phyloP scores from a whole-genome alignment of 441 rosid species.

The Gossypium davidsonii region DNA sequence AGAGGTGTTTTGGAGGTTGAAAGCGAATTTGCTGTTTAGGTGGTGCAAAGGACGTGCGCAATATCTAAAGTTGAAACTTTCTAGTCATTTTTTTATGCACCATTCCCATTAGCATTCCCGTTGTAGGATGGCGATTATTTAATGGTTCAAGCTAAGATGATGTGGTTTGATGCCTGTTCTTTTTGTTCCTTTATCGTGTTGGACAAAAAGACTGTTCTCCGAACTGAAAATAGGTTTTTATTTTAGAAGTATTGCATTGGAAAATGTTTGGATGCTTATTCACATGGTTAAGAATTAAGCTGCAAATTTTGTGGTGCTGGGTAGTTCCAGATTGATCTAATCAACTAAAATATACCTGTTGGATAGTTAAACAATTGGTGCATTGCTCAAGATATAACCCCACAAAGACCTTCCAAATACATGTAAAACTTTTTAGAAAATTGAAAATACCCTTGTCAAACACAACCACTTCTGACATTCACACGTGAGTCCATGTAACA shows the following conservation, averaged over 20 bases:
- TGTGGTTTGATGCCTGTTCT: background rate
- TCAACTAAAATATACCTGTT: background rate
- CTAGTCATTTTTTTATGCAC: background rate
- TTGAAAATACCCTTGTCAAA: background rate
- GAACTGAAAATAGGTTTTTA: background rate
- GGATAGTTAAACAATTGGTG: background rate
- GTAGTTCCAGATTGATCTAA: background rate
- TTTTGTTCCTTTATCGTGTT: too few species aligned
- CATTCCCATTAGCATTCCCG: background rate
- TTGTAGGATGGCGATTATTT: background rate
- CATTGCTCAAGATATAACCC: background rate
- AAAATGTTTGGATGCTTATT: background rate
- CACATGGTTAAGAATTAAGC: background rate
- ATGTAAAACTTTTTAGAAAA: background rate
- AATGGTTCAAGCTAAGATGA: background rate
- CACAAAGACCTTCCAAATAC: background rate
- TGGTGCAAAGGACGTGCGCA: background rate
- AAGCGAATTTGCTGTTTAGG: background rate
- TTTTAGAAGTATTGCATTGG: background rate
- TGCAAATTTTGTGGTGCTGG: background rate
- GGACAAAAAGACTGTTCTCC: background rate
- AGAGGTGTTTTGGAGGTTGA: background rate
- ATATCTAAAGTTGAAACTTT: background rate
- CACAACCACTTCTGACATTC: background rate
- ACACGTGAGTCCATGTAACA: background rate